Conservation (phyloP, 164 flowering plant genomes). For the Chloranthus sessilifolius region DNA sequence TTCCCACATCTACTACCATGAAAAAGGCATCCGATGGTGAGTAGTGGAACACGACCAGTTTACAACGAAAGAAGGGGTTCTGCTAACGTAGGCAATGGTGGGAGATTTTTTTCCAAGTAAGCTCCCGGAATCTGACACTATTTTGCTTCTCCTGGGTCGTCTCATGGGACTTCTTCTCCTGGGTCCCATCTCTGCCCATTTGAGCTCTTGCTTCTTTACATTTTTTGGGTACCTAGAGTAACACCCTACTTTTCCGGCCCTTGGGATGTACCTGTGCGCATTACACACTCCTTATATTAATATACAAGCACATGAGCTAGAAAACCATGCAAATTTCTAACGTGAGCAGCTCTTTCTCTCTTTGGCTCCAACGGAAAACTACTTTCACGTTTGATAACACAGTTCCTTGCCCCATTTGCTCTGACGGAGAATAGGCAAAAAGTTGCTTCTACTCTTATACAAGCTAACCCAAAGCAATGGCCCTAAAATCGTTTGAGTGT, state of each 20-base stretch:
- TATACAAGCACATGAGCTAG: neutral
- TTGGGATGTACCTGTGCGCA: slow-evolving; percentile 40
- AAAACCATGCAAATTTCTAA: neutral
- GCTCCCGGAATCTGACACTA: slow-evolving; percentile 20
- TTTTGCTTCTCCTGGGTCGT: slow-evolving; percentile 8
- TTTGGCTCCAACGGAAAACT: no score
- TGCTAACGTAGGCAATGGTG: slow-evolving; percentile 1
- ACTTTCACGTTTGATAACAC: no score
- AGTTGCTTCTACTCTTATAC: no score
- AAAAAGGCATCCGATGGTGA: slow-evolving; percentile 24
- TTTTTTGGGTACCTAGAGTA: slow-evolving; percentile 32
- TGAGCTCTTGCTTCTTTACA: slow-evolving; percentile 44
- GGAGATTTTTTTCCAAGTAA: slow-evolving; percentile 14
- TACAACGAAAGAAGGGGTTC: slow-evolving; percentile 25
- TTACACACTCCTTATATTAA: no score
- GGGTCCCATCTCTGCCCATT: slow-evolving; percentile 61
- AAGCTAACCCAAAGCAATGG: no score
- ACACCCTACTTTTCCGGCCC: slow-evolving; percentile 43
- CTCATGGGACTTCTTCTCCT: slow-evolving; percentile 26
- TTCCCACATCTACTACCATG: neutral
- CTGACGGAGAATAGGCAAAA: no score
- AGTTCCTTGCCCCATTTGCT: no score
- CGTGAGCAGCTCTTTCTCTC: no score
- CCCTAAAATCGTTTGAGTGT: neutral
- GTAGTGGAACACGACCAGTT: slow-evolving; percentile 21